A percentile compares a stretch with the other conserved stretches of the same genome.
phyloP scores from a whole-genome alignment of 345 rosid species.

The Rhodomyrtus tomentosa region DNA sequence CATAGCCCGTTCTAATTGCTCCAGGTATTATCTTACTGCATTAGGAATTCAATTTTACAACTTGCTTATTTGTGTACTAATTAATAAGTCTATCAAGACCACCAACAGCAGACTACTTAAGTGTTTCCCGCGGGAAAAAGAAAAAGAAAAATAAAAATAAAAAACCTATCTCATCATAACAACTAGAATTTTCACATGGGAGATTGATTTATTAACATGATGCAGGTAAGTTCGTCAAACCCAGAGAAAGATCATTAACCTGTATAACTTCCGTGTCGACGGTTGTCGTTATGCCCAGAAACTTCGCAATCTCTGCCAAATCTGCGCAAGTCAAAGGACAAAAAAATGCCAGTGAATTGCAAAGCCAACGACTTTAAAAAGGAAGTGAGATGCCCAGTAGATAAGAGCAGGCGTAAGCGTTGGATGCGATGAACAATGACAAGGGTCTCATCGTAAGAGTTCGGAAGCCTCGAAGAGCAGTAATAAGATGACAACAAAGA shows the following conservation, averaged over 20 bases:
- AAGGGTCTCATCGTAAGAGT: no score
- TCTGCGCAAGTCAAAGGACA: conserved; percentile 19
- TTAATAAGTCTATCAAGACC: not conserved
- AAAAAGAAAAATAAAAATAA: no score
- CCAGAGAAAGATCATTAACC: conserved; percentile 16
- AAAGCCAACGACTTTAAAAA: not conserved
- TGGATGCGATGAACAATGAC: no score
- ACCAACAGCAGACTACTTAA: not conserved
- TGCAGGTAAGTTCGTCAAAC: not conserved
- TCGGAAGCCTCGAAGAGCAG: no score
- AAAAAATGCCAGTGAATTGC: not conserved
- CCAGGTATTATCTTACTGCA: not conserved
- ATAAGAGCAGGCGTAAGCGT: no score
- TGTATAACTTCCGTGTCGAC: conserved; percentile 88
- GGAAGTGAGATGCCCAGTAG: no score
- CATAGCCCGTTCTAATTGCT: not conserved
- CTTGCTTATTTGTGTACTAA: not conserved
- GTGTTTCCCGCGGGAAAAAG: not conserved
- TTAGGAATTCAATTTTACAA: not conserved
- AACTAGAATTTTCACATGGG: not conserved
- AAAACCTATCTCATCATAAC: not conserved
- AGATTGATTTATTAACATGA: not conserved
- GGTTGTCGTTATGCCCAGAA: conserved; percentile 68
- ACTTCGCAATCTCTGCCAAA: conserved; percentile 94
- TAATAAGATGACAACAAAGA: not conserved